Percentiles rank a stretch among this genome's conserved stretches.
Evolutionary conservation across 495 filamentous ascomycete species (phyloP).

Genomic region (Penicilliopsis zonata): DNA sequence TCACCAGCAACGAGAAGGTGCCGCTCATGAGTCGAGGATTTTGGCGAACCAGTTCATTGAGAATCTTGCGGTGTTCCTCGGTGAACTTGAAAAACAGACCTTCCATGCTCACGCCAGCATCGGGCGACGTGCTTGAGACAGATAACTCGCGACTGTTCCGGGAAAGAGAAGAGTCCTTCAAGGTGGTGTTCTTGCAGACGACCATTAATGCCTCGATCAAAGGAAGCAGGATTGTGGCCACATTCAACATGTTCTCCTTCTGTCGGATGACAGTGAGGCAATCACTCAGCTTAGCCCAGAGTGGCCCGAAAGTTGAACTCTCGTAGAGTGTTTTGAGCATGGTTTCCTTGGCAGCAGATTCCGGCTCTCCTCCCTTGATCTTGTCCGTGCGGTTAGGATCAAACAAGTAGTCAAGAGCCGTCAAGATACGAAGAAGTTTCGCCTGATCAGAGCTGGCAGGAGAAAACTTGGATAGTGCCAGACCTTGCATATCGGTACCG

Average conservation of each 20-base stretch:
- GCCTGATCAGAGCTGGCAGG: constrained; percentile 91
- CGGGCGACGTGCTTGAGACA: constrained; percentile 64
- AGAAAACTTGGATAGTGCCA: constrained; percentile 91
- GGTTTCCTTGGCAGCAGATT: constrained; percentile 52
- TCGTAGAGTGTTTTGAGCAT: constrained; percentile 80
- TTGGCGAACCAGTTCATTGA: constrained; percentile 94
- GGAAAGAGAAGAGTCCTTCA: constrained; percentile 53
- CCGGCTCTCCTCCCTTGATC: constrained; percentile 40
- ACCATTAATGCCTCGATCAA: constrained; percentile 97
- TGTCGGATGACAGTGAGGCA: constrained; percentile 81
- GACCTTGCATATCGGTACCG: constrained; percentile 87
- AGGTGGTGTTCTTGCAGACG: constrained; percentile 89
- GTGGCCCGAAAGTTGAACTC: constrained; percentile 71
- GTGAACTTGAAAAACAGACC: constrained; percentile 96
- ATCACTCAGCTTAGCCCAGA: constrained; percentile 92
- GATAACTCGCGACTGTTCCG: constrained; percentile 57
- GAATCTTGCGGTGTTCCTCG: constrained; percentile 93
- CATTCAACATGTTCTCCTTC: constrained; percentile 89
- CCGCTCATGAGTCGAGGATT: constrained; percentile 98
- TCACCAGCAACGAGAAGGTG: constrained; percentile 87
- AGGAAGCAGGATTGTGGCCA: constrained; percentile 88
- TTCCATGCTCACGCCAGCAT: constrained; percentile 59
- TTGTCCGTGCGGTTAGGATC: constrained; percentile 53
- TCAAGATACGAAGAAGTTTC: constrained; percentile 86
- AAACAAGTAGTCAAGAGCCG: constrained; percentile 91